phyloP scores from a whole-genome alignment of 306 rosid species.

The Cucurbita argyrosperma region DNA sequence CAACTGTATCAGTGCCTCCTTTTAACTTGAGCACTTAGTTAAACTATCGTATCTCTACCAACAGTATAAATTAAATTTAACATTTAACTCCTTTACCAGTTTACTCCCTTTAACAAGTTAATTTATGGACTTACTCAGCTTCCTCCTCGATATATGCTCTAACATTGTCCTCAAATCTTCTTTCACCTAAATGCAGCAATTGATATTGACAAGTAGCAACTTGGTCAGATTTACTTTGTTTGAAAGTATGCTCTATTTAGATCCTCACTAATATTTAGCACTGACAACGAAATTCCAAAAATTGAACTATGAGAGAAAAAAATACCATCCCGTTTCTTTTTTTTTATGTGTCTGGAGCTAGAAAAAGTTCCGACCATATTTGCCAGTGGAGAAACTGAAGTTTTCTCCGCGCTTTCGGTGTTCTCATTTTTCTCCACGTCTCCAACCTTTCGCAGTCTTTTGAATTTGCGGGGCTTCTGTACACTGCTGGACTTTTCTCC shows the following conservation, averaged over 20 bases:
- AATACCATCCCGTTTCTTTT: slow-evolving; percentile 35
- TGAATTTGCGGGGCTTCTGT: slow-evolving; percentile 40
- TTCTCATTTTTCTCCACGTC: slow-evolving; percentile 21
- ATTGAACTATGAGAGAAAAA: background rate
- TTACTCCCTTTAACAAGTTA: background rate
- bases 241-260: background rate
- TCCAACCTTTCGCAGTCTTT: slow-evolving; percentile 63
- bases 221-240: background rate
- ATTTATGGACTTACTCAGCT: slow-evolving; percentile 64
- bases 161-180: slow-evolving; percentile 26
- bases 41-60: background rate
- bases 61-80: background rate
- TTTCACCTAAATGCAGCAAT: slow-evolving; percentile 43
- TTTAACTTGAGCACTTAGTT: background rate
- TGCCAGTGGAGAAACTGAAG: slow-evolving; percentile 8
- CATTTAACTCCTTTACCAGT: background rate
- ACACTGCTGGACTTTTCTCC: slow-evolving; percentile 41
- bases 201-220: background rate
- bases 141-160: slow-evolving; percentile 76
- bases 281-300: background rate
- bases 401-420: slow-evolving; percentile 16
- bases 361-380: slow-evolving; percentile 20
- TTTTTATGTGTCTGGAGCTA: slow-evolving; percentile 11
- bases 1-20: background rate
- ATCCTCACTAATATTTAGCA: background rate